phyloP scores from a whole-genome alignment of 805 yeast species.

The Middelhovenomyces tepae region DNA sequence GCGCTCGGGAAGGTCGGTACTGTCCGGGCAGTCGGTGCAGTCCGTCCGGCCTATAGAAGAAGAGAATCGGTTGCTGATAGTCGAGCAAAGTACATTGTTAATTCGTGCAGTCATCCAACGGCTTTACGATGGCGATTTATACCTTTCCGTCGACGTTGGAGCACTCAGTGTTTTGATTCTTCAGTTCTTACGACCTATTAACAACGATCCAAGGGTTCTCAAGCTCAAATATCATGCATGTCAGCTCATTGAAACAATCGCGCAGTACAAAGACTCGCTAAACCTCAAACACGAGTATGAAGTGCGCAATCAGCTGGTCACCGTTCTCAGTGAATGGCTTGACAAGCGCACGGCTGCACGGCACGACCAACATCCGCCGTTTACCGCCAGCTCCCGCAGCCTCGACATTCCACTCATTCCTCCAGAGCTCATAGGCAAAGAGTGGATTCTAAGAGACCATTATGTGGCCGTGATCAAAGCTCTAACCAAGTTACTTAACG shows the following conservation, averaged over 20 bases:
- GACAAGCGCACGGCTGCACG: slow-evolving; percentile 7
- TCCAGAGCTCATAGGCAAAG: slow-evolving; percentile 8
- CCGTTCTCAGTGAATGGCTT: slow-evolving; percentile 21
- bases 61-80: slow-evolving; percentile 4
- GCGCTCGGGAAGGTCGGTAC: too few relatives aligned
- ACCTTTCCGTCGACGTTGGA: slow-evolving; percentile 18
- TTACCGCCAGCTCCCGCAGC: slow-evolving; percentile 1
- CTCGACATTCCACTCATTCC: slow-evolving; percentile 2
- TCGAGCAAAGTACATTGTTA: slow-evolving; percentile 16
- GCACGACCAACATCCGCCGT: not conserved
- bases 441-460: slow-evolving; percentile 14
- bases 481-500: slow-evolving; percentile 13
- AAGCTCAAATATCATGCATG: slow-evolving; percentile 17
- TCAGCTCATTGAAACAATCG: slow-evolving; percentile 19
- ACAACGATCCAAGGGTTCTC: slow-evolving; percentile 8
- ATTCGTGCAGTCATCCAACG: slow-evolving; percentile 17
- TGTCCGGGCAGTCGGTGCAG: too few relatives aligned
- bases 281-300: slow-evolving; percentile 16
- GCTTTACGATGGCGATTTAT: slow-evolving; percentile 17
- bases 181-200: slow-evolving; percentile 11
- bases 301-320: slow-evolving; percentile 18
- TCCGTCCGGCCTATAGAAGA: too few relatives aligned
- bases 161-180: slow-evolving; percentile 17
- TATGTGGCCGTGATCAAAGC: slow-evolving; percentile 16
- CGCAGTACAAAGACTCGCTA: slow-evolving; percentile 17